Base-by-base conservation (phyloP, 257 asterid genomes). In the Cordia subcordata region DNA sequence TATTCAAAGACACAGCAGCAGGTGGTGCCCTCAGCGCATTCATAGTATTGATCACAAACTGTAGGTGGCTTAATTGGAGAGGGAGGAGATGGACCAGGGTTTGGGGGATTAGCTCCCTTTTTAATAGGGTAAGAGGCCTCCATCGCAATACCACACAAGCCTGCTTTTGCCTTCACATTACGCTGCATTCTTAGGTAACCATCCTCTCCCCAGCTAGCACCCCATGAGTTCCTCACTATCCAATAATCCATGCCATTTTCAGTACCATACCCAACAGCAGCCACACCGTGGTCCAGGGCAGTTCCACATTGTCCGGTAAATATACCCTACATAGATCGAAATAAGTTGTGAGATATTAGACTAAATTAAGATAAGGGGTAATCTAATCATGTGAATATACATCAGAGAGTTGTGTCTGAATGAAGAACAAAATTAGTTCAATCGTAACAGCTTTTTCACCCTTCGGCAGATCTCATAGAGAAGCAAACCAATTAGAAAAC, bases 191-290 rank as follows among this genome's bases (percentile, higher is more conserved):
- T 82, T 27, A 89, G 8, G 73, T 85, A 89, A 16, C 96, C 96
- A 0, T 61, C 14, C 49, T 89, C 96, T 6, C 96, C 96, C 96
- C 96, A 89, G 10, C 64, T 55, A 0, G 46, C 46, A 13, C 95
- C 96, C 88, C 94, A 89, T 0, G 96, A 89, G 82, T 89, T 89
- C 72, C 88, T 73, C 1, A 89, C 85, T 0, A 86, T 84, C 95
- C 95, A 85, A 51, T 82, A 89, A 49, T 89, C 94, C 0, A 53
- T 9, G 11, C 83, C 88, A 5, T 72, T 55, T 60, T 77, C 91
- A 0, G 71, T 55, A 17, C 95, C 95, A 16, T 85, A 85, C 5
- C 96, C 96, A 11, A 88, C 93, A 19, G 61, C 88, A 45, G 32
- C 71, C 66, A 85, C 96, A 42, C 96, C 96, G n/a, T 88, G 96